Evolutionary conservation across 208 protist species (phyloP).

Genomic region (Trypanosoma theileri): DNA sequence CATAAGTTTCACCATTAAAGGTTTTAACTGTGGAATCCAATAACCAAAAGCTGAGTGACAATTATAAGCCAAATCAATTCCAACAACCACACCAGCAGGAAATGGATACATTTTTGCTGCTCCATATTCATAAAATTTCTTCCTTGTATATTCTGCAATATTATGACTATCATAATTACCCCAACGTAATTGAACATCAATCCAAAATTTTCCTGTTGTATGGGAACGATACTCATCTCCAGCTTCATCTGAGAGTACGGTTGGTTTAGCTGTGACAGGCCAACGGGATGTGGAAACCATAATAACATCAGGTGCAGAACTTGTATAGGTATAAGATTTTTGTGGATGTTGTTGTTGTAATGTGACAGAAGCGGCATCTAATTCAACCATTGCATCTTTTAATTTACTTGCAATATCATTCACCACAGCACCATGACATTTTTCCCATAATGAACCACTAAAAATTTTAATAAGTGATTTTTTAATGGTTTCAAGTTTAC

Average conservation of each 20-base stretch:
- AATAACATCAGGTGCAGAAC: constrained; percentile 95
- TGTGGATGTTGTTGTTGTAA: constrained; percentile 98
- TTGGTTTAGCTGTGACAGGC: constrained; percentile 91
- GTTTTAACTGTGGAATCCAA: constrained; percentile 98
- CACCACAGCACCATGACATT: constrained; percentile 99
- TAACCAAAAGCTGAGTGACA: constrained; percentile 98
- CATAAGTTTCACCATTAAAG: constrained; percentile 97
- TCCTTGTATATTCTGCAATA: constrained; percentile 98
- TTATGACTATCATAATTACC: constrained; percentile 99
- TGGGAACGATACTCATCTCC: constrained; percentile 68
- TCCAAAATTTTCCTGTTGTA: constrained; percentile 98
- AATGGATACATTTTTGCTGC: constrained; percentile 99
- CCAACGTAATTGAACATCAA: constrained; percentile 99
- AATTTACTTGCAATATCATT: constrained; percentile 98
- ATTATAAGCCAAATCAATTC: constrained; percentile 99
- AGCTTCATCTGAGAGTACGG: constrained; percentile 77
- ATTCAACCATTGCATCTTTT: constrained; percentile 98
- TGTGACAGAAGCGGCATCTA: constrained; percentile 97
- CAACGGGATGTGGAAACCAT: constrained; percentile 96
- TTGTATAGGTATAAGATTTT: constrained; percentile 92
- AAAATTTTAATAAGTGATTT: constrained; percentile 99
- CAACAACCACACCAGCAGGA: constrained; percentile 98
- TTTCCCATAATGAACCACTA: constrained; percentile 99
- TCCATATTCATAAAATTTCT: constrained; percentile 99
- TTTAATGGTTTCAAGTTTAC: constrained; percentile 99